Base-by-base conservation (phyloP, 176 grass and related monocot species). In the Carex cristatella region DNA sequence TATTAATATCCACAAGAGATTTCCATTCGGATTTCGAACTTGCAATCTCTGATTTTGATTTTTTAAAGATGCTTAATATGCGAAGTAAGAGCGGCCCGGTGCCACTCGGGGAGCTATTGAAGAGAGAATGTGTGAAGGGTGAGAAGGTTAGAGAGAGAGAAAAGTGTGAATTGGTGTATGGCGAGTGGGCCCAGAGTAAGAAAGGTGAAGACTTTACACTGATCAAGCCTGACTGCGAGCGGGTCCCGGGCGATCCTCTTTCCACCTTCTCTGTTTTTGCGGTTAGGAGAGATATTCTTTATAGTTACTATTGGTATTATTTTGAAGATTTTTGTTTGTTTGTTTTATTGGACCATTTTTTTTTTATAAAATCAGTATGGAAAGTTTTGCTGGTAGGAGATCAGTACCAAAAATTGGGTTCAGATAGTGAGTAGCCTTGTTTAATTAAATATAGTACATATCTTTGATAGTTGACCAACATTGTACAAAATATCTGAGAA, bases 171-270 rank as follows among this genome's bases (percentile, higher is more conserved):
- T 54, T 88, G 70, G 56, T 88, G 61, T 69, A 84, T 42, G 87
- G 87, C 7, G 70, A 88, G 61, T 82, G 51, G 23, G 60, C 71
- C 0, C 88, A 91, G 55, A 91, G 91, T 13, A 97, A 94, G 92
- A 97, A 97, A 83, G 94, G 94, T 3, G 94, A 94, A 89, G 94
- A 97, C 87, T 80, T 89, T 62, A 91, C 90, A 32, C 80, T 97
- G 30, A 83, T 97, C 86, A 88, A 92, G 92, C 84, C 60, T 14
- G 75, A 31, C 38, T 89, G 88, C 87, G 91, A 92, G 58, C 90
- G 92, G 0, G 81, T 77, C 57, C 85, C 78, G 1, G 94, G 82
- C 62, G 83, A 88, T 1, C 69, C 87, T 62, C 90, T 92, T 86
- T 97, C 94, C 56, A 90, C 90, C 38, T 97, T 94, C 73, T 92